A percentile compares a stretch with the other conserved stretches of the same genome.
These are phyloP conservation scores for Cucumis melo DNA, from an alignment of 306 rosid genomes.

Conservation along the genomic window DNA sequence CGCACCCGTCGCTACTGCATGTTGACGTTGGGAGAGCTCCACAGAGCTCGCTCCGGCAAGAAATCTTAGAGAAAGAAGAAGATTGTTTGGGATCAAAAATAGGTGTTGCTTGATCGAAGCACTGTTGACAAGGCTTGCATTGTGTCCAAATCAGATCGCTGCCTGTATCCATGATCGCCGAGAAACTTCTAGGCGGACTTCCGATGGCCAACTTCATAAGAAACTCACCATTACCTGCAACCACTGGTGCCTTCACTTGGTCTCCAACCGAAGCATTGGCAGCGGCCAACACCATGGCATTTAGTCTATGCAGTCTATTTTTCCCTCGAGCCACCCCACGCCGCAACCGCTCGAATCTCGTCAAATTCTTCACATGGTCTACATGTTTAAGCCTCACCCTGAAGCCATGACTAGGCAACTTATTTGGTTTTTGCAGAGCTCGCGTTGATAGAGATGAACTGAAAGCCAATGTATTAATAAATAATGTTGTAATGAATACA, in stretches of 20 bases:
- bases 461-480: background rate
- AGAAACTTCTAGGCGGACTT: constrained; percentile 41
- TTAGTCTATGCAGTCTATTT: constrained; percentile 38
- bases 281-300: constrained; percentile 27
- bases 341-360: constrained; percentile 53
- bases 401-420: constrained; percentile 17
- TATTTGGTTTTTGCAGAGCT: background rate
- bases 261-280: constrained; percentile 1
- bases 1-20: constrained; percentile 43
- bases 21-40: constrained; percentile 36
- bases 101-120: constrained; percentile 56
- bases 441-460: background rate
- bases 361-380: constrained; percentile 50
- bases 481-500: background rate
- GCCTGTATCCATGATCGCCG: constrained; percentile 77
- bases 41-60: constrained; percentile 42
- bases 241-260: constrained; percentile 27
- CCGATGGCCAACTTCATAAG: constrained; percentile 57
- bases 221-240: constrained; percentile 63
- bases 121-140: constrained; percentile 56
- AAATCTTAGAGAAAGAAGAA: constrained; percentile 34
- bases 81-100: constrained; percentile 60
- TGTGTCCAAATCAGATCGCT: constrained; percentile 92
- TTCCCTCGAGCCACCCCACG: constrained; percentile 41
- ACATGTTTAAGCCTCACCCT: constrained; percentile 46